phyloP scores from a whole-genome alignment of 805 yeast species.

The Cyberlindnera nakhonratchasimensis region DNA sequence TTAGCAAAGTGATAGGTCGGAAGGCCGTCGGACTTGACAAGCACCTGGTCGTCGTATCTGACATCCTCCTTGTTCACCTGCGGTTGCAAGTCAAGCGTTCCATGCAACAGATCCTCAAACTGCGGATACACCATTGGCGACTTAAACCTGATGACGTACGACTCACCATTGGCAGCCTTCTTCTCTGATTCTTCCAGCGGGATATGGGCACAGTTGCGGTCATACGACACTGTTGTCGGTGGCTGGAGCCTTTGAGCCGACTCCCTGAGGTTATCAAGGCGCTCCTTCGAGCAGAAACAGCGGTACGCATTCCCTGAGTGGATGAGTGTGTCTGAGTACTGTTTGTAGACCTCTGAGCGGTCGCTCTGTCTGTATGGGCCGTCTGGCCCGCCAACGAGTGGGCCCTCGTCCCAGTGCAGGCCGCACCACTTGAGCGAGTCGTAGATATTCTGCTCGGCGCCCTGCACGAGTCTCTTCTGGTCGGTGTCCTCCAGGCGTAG shows the following conservation, averaged over 20 bases:
- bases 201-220: conserved; percentile 65
- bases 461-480: conserved; percentile 67
- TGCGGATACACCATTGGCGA: conserved; percentile 69
- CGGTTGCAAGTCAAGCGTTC: conserved; percentile 70
- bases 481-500: conserved; percentile 93
- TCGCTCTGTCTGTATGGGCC: conserved; percentile 90
- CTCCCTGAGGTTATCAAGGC: conserved; percentile 63
- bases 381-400: conserved; percentile 38
- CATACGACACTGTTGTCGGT: conserved; percentile 90
- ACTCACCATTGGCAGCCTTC: conserved; percentile 32
- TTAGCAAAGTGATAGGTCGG: conserved; percentile 98
- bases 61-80: conserved; percentile 67
- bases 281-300: conserved; percentile 80
- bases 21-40: conserved; percentile 87
- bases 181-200: conserved; percentile 38
- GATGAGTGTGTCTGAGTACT: conserved; percentile 55
- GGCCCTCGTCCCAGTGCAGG: conserved; percentile 78
- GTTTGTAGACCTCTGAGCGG: conserved; percentile 59
- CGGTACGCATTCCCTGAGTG: conserved; percentile 74
- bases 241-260: conserved; percentile 75
- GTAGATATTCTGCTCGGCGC: conserved; percentile 81
- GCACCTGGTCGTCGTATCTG: conserved; percentile 84
- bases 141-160: conserved; percentile 66
- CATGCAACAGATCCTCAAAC: conserved; percentile 76
- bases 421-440: conserved; percentile 77